These are phyloP conservation scores for Erythrobasidium hasegawianum DNA, from an alignment of 1,284 basidiomycete genomes.

Conservation along the genomic window DNA sequence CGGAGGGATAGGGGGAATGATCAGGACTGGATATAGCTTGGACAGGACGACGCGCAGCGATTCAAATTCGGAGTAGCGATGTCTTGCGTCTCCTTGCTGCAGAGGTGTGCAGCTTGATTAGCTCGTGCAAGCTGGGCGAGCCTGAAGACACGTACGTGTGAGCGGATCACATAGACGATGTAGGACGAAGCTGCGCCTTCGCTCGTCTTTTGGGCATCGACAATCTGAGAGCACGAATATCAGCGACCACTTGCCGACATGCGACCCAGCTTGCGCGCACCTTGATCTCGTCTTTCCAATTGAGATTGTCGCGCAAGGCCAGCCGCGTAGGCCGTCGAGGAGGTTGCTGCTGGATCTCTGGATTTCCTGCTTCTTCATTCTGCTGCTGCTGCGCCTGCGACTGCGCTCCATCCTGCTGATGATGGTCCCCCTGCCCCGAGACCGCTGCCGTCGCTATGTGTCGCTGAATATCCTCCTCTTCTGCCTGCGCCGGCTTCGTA, in stretches of 20 bases:
- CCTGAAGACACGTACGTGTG: constrained; percentile 65
- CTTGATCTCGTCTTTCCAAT: constrained; percentile 36
- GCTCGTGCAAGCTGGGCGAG: not conserved
- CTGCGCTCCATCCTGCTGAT: not conserved
- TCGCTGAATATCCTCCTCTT: not conserved
- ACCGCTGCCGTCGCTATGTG: not conserved
- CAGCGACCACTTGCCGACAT: not conserved
- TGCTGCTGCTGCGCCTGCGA: constrained; percentile 10
- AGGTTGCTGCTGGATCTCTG: constrained; percentile 11
- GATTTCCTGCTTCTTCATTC: not conserved
- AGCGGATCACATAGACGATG: constrained; percentile 88
- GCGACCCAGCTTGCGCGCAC: not conserved
- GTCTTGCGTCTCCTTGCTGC: constrained; percentile 75
- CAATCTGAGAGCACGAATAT: constrained; percentile 59
- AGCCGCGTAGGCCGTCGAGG: constrained; percentile 16
- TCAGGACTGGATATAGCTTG: constrained; percentile 89
- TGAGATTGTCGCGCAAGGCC: constrained; percentile 23
- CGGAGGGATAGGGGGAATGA: constrained; percentile 95
- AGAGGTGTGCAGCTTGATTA: not conserved
- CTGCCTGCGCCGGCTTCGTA: constrained; percentile 6
- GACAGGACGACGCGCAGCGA: constrained; percentile 78
- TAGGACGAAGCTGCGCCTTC: constrained; percentile 74
- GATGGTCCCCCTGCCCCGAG: not conserved
- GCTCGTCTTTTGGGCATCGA: constrained; percentile 91
- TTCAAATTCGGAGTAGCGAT: constrained; percentile 97